These are phyloP conservation scores for Fusarium albosuccineum DNA, from an alignment of 2,329 filamentous ascomycete species.

Conservation along the genomic window DNA sequence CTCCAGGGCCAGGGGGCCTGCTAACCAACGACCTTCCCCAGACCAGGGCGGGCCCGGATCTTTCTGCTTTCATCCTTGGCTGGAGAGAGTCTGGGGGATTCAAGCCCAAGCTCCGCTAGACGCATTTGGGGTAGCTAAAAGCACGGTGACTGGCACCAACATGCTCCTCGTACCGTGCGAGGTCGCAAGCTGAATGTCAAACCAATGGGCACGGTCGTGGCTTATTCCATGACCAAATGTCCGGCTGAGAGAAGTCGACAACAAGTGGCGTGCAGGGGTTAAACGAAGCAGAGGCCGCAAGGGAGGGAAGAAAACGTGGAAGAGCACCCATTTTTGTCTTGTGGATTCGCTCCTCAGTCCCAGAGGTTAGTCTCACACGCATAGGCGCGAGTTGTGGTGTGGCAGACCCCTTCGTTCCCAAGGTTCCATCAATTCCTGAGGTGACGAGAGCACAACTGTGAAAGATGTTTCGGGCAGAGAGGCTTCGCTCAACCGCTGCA, in stretches of 20 bases:
- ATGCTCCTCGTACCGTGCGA: conserved; percentile 39
- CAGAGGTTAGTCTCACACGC: conserved; percentile 36
- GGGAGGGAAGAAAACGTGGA: conserved; percentile 47
- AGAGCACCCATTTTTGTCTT: conserved; percentile 22
- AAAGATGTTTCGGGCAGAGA: conserved; percentile 8
- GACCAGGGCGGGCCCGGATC: conserved; percentile 41
- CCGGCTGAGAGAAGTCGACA: conserved; percentile 30
- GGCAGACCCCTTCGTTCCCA: conserved; percentile 28
- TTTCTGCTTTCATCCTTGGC: conserved; percentile 19
- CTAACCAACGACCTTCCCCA: conserved; percentile 45
- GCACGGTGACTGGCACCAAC: conserved; percentile 38
- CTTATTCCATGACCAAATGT: conserved; percentile 26
- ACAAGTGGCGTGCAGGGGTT: conserved; percentile 40
- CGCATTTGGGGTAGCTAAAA: conserved; percentile 45
- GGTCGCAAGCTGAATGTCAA: conserved; percentile 13
- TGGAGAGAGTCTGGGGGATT: conserved; percentile 35
- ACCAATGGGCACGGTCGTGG: conserved; percentile 32
- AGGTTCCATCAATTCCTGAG: conserved; percentile 26
- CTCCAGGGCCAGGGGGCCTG: conserved; percentile 43
- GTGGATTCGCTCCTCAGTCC: conserved; percentile 33
- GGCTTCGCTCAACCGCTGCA: conserved; percentile 6
- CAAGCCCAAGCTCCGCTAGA: conserved; percentile 42
- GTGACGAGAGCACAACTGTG: conserved; percentile 2
- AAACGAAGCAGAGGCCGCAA: conserved; percentile 30
- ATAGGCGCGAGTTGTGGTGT: conserved; percentile 28